A percentile compares a stretch with the other conserved stretches of the same genome.
phyloP scores from a whole-genome alignment of 2,329 filamentous ascomycete genomes.

The Pyricularia grisea region DNA sequence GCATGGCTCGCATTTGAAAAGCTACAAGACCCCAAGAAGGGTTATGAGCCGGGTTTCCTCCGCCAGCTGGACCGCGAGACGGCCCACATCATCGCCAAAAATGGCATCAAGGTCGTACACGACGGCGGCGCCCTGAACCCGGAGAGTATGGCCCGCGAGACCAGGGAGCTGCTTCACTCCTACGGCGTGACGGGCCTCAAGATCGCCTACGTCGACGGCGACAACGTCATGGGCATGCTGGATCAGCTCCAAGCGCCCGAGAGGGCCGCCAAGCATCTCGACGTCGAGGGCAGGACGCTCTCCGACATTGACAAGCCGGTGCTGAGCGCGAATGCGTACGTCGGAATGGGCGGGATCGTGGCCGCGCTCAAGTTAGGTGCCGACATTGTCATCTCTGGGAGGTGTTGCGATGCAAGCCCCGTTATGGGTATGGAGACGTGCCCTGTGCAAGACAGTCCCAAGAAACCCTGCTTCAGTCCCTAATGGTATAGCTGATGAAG shows the following conservation, averaged over 20 bases:
- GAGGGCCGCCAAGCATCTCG: not conserved
- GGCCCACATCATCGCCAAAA: slow-evolving; percentile 17
- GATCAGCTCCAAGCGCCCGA: not conserved
- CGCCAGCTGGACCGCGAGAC: slow-evolving; percentile 16
- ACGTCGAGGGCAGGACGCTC: not conserved
- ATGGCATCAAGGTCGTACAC: slow-evolving; percentile 36
- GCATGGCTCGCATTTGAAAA: slow-evolving; percentile 22
- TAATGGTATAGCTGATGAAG: not conserved
- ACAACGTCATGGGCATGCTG: slow-evolving; percentile 23
- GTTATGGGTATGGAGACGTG: slow-evolving; percentile 26
- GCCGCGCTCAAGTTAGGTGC: slow-evolving; percentile 30
- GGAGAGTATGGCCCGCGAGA: slow-evolving; percentile 28
- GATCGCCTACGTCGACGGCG: slow-evolving; percentile 34
- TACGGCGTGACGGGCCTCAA: slow-evolving; percentile 17
- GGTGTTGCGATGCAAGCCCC: slow-evolving; percentile 30
- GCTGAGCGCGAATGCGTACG: slow-evolving; percentile 36
- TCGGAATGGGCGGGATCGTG: slow-evolving; percentile 38
- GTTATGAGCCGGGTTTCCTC: slow-evolving; percentile 20
- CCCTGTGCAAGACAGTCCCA: not conserved
- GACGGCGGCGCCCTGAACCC: slow-evolving; percentile 43
- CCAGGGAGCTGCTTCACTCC: slow-evolving; percentile 6
- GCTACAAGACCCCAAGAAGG: slow-evolving; percentile 15
- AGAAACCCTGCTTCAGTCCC: not conserved
- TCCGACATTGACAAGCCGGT: not conserved
- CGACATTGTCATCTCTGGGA: slow-evolving; percentile 38